Conservation (phyloP, 139 green algal species). For the Chlorella sp. region DNA sequence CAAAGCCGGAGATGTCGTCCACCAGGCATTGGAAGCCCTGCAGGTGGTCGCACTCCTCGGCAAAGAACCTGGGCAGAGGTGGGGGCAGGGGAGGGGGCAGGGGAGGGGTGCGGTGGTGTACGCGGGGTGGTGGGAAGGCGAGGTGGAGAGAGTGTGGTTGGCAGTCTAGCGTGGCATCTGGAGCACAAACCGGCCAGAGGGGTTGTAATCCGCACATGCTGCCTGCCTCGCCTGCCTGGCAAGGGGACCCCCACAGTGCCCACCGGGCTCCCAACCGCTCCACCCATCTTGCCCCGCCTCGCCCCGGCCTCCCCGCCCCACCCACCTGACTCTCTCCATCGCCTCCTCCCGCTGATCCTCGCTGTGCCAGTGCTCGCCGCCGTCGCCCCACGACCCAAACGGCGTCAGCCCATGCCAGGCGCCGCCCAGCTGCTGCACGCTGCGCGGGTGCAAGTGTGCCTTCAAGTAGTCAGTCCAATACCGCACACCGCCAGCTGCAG, state of each 20-base stretch:
- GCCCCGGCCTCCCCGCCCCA: neutral
- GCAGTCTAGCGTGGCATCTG: too few species aligned
- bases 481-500: conserved; percentile 11
- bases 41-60: conserved; percentile 70
- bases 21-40: conserved; percentile 70
- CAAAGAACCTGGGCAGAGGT: conserved; percentile 39
- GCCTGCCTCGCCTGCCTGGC: too few species aligned
- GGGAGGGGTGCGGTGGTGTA: too few species aligned
- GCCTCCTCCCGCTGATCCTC: conserved; percentile 55
- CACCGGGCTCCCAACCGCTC: neutral
- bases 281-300: neutral
- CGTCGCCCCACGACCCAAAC: conserved; percentile 54
- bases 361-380: neutral
- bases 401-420: conserved; percentile 54
- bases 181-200: too few species aligned
- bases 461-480: conserved; percentile 85
- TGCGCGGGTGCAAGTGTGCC: conserved; percentile 57
- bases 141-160: too few species aligned
- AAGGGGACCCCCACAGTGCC: too few species aligned
- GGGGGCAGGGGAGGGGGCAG: neutral
- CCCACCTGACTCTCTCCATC: conserved; percentile 54
- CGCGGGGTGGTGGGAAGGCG: too few species aligned
- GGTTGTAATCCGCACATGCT: too few species aligned
- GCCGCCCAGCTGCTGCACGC: conserved; percentile 57
- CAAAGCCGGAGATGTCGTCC: conserved; percentile 72